Base-by-base conservation (phyloP, 495 filamentous ascomycete species). In the Neurospora sp. region DNA sequence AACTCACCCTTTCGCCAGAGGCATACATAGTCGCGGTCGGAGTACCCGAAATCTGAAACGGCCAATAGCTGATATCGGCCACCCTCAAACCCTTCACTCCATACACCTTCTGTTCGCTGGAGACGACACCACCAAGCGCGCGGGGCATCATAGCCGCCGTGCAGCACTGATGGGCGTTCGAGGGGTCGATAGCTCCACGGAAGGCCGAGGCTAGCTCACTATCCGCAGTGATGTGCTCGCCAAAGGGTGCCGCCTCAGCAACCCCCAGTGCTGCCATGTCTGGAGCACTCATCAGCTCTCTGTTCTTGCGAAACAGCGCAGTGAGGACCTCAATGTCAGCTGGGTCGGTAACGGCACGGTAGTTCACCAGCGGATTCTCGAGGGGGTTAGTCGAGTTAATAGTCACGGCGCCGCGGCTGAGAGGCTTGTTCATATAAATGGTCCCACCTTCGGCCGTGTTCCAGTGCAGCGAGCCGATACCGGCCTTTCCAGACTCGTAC, bases 21-120 rank as follows among this genome's bases (percentile, higher is more conserved):
- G 84, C 86, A 77, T 87, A 89, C 42, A 87, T 84, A 27, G 82
- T 84, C n/a, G 78, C 81, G 38, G 81, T 76, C 39, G 84, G 82
- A 74, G 87, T 83, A 2, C 80, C 83, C 38, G 81, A 78, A 12
- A 82, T 74, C 69, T 83, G 80, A 12, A 85, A 76, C 2, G 87
- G 86, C 76, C 79, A 79, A 44, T 77, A 76, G 71, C 79, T 79
- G 48, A 78, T 79, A 69, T 82, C 80, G 8, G 77, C 79, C 10
- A 80, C 76, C 16, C 87, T 78, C 61, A 88, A 76, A 1, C 82
- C 79, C 73, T 82, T 76, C 4, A 85, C 82, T 0, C 86, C 86
- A 70, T 87, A 84, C 7, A 88, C 87, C 65, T 80, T 82, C 68
- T 87, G 79, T 35, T 83, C 75, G 16, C 74, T 76, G 74, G 84